Percentiles rank a stretch among this genome's conserved stretches.
phyloP scores from a whole-genome alignment of 2,329 filamentous ascomycete genomes.

The Immersiporthe knoxdaviesiana region DNA sequence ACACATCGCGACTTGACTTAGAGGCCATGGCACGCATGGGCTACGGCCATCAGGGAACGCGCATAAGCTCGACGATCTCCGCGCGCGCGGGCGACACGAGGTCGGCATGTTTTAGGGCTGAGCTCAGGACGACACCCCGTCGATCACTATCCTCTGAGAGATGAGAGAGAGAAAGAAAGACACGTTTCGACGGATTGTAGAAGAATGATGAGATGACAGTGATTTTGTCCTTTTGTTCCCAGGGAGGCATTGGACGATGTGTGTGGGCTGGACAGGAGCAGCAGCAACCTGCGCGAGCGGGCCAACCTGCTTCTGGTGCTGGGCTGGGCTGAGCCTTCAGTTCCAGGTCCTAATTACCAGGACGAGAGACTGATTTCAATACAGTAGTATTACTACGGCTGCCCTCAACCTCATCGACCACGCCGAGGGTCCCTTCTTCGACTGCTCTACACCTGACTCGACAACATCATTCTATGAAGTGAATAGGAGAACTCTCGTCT shows the following conservation, averaged over 20 bases:
- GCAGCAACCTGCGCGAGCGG: neutral
- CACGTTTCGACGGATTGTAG: neutral
- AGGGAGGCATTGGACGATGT: neutral
- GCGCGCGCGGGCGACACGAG: constrained; percentile 2
- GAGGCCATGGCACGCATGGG: no score
- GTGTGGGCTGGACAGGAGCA: neutral
- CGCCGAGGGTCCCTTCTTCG: neutral
- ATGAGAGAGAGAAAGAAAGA: no score
- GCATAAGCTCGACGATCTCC: constrained; percentile 21
- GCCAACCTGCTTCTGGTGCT: neutral
- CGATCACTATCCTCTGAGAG: neutral
- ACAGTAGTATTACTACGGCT: neutral
- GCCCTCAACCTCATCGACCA: neutral
- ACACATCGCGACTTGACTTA: neutral
- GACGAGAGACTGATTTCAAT: neutral
- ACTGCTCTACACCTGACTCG: neutral
- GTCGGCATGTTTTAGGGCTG: constrained; percentile 11
- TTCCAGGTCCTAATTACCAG: neutral
- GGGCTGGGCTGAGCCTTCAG: neutral
- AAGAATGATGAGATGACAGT: neutral
- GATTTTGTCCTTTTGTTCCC: no score
- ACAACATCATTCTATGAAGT: neutral
- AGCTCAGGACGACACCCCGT: constrained; percentile 3
- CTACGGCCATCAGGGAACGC: neutral
- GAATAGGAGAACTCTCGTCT: neutral